phyloP scores from a whole-genome alignment of 108 stramenopile genomes.

The Cyclotella sp. region DNA sequence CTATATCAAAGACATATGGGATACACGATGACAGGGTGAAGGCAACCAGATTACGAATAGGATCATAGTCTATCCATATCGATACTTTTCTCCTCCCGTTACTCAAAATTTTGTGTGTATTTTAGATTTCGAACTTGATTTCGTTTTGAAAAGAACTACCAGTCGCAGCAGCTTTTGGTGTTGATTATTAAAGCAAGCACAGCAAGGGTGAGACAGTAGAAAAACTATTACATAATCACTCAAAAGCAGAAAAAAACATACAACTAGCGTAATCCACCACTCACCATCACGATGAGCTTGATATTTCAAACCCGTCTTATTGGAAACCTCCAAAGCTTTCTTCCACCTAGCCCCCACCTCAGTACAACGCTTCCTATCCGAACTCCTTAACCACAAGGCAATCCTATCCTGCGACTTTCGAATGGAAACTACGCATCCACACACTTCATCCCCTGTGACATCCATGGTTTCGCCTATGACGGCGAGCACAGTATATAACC shows the following conservation, averaged over 20 bases:
- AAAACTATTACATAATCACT: slow-evolving; percentile 13
- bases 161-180: slow-evolving; percentile 64
- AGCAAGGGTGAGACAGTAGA: background rate
- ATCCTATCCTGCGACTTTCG: slow-evolving; percentile 87
- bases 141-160: slow-evolving; percentile 84
- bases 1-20: no score
- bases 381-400: slow-evolving; percentile 87
- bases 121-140: slow-evolving; percentile 76
- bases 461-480: slow-evolving; percentile 93
- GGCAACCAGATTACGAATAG: no score
- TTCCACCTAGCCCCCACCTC: slow-evolving; percentile 85
- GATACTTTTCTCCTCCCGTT: background rate
- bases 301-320: slow-evolving; percentile 76
- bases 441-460: slow-evolving; percentile 77
- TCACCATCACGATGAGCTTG: slow-evolving; percentile 85
- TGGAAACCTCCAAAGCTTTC: slow-evolving; percentile 80
- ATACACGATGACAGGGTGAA: no score
- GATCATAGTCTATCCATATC: background rate
- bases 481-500: slow-evolving; percentile 85
- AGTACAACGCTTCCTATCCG: slow-evolving; percentile 64
- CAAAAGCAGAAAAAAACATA: slow-evolving; percentile 4
- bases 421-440: slow-evolving; percentile 88
- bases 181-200: background rate
- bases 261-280: slow-evolving; percentile 4
- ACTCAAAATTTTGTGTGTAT: no score